Evolutionary conservation across 805 yeast genomes (phyloP), one percentile per base, ranked within the genome.

Genomic region (Kuraishia molischiana): DNA sequence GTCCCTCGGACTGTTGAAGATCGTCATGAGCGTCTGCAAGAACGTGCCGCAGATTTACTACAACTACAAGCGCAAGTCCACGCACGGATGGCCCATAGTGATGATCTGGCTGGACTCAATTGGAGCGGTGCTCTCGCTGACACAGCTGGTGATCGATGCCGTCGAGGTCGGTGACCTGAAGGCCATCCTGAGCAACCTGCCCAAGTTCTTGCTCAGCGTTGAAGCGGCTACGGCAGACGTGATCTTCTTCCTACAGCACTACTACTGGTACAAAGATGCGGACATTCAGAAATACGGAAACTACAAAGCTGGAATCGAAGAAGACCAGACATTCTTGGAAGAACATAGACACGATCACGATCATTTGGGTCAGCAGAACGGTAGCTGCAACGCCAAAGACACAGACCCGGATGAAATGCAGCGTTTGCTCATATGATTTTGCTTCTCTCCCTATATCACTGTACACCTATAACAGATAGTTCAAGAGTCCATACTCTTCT

Each of bases 401-500:
- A 38, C 43, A 3, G 53, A 51, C 28, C 50, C 50, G 19, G 45
- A 44, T 19, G 58, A 55, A 34, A 34, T 55, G 5, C 58, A 50
- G 31, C 46, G 61, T 29, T 42, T 51, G 24, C 18, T 49, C 8
- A 38, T 38, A 14, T 24, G 26, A 8, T 9, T 24, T n/a, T n/a
- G n/a, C n/a, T n/a, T n/a, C n/a, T n/a, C n/a, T 11, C 15, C 28
- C 14, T 28, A 21, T 14, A 40, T 38, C 43, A 75, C 45, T 77
- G 86, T 19, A 85, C 86, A 5, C 96, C 97, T 35, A 89, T 71
- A 14, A 90, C 92, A 20, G 90, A 79, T 44, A 92, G 68, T 59
- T 92, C 98, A 46, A 92, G 67, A 2, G 98, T 92, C 98, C 98
- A 92, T 15, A 90, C 97, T 47, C 97, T 70, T 47, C 98, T 76